phyloP scores from a whole-genome alignment of 768 basidiomycete genomes.

The Lentinula lateritia region DNA sequence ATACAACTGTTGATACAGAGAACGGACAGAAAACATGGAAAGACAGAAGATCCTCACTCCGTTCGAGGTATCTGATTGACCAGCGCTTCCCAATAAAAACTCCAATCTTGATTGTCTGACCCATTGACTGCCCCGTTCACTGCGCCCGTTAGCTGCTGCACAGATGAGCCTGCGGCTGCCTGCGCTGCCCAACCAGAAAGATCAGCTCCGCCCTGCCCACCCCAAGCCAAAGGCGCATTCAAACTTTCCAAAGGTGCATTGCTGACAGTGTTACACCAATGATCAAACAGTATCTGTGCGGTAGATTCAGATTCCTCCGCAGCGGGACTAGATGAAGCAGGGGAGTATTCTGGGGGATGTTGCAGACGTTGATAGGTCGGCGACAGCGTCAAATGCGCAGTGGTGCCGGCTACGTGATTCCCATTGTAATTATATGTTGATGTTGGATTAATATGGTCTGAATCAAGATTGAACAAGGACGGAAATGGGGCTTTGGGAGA shows the following conservation, averaged over 20 bases:
- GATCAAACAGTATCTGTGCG: constrained; percentile 75
- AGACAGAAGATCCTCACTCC: constrained; percentile 21
- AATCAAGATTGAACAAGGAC: constrained; percentile 14
- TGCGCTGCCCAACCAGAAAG: constrained; percentile 54
- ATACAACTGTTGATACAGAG: neutral
- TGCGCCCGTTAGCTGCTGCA: constrained; percentile 23
- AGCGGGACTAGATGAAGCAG: constrained; percentile 62
- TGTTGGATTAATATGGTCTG: constrained; percentile 15
- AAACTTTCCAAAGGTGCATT: constrained; percentile 53
- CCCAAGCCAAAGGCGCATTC: constrained; percentile 51
- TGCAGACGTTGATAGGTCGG: constrained; percentile 61
- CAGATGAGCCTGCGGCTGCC: constrained; percentile 21
- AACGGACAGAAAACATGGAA: neutral
- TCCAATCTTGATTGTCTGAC: constrained; percentile 66
- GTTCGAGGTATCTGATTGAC: constrained; percentile 47
- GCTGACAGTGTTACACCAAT: constrained; percentile 81
- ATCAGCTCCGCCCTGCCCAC: constrained; percentile 50
- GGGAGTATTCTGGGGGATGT: constrained; percentile 48
- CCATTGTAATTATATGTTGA: constrained; percentile 5
- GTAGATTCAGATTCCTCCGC: constrained; percentile 68
- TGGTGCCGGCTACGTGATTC: neutral
- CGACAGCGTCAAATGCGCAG: constrained; percentile 21
- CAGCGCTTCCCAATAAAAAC: constrained; percentile 78
- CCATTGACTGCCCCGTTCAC: constrained; percentile 43
- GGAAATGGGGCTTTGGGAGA: constrained; percentile 25